Base-by-base conservation (phyloP, 768 basidiomycete species). In the Suillus subaureus region DNA sequence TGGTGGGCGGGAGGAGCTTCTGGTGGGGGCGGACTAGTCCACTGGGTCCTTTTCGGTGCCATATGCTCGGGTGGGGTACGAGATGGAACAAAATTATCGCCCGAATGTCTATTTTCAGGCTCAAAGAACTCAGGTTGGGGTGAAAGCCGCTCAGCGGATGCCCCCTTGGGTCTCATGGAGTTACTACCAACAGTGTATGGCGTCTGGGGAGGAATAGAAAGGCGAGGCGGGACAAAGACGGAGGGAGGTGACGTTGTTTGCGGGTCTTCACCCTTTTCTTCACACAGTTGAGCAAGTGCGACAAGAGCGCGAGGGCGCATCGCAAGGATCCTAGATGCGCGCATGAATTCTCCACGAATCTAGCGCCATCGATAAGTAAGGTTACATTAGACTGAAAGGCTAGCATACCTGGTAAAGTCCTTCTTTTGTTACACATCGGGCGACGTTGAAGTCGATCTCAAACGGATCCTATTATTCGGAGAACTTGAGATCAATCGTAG, bases 331-430 rank as follows among this genome's bases (percentile, higher is more conserved):
- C 95, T 85, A 28, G 91, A 89, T 6, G 96, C 97, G 42, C 97
- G 90, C 94, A 97, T 97, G 76, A 99, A 97, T 80, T 99, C 97
- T 11, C 97, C 96, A 16, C 97, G 96, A 73, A 99, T 96, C 96
- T 98, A 70, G 9, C 54, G 11, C 21, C 12, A 11, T 4, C 9
- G 21, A n/a, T 62, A 23, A 62, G 39, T n/a, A 70, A n/a, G 8
- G 11, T 60, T 37, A 58, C 37, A 62, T 45, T 18, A 26, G 39
- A 33, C 23, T 43, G 21, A 43, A 64, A 47, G 15, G 11, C 28
- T 6, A 13, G 45, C 28, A 71, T 72, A 96, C 96, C 49, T 93
- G 94, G 73, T 97, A 98, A 63, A 99, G 82, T 3, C 97, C 97
- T 75, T 99, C 97, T 72, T 90, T 92, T 21, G 97, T 98, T 23